A percentile compares a stretch with the other conserved stretches of the same genome.
Evolutionary conservation across 176 grass and related monocot species (phyloP).

Genomic region (Aegilops speltoides): DNA sequence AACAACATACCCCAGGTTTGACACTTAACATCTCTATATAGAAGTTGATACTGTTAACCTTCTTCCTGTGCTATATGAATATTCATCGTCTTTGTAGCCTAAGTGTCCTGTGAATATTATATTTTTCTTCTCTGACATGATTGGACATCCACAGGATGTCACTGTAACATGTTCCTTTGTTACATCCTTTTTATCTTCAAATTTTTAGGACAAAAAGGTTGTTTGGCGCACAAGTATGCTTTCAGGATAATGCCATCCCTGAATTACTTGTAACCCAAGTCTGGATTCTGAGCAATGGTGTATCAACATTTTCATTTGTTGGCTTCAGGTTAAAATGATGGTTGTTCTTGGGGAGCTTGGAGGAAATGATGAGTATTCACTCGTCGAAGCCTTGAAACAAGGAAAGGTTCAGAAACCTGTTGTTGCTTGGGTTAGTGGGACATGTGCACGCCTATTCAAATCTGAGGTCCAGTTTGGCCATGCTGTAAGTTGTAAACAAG

Average conservation of each 20-base stretch:
- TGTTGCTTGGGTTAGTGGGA: conserved; percentile 98
- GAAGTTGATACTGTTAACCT: neutral
- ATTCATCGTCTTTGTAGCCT: neutral
- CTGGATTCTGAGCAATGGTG: conserved; percentile 12
- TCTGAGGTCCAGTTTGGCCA: conserved; percentile 99
- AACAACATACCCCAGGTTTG: conserved; percentile 96
- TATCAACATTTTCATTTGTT: conserved; percentile 28
- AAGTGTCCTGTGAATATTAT: neutral
- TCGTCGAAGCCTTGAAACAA: conserved; percentile 95
- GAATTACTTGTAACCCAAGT: conserved; percentile 10
- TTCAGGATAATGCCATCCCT: neutral
- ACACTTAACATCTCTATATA: conserved; percentile 13
- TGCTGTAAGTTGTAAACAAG: conserved; percentile 66
- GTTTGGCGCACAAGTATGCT: neutral
- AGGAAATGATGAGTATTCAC: conserved; percentile 91
- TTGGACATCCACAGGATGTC: neutral
- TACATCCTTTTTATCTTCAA: neutral
- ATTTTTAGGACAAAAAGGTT: neutral
- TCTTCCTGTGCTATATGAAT: neutral
- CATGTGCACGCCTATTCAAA: conserved; percentile 90
- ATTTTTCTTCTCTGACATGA: neutral
- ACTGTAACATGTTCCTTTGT: neutral
- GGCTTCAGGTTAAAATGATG: conserved; percentile 93
- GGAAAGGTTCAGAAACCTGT: conserved; percentile 97
- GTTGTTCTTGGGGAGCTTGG: conserved; percentile 98